Evolutionary conservation across 1,284 basidiomycete genomes (phyloP).

Genomic region (Malassezia slooffiae): DNA sequence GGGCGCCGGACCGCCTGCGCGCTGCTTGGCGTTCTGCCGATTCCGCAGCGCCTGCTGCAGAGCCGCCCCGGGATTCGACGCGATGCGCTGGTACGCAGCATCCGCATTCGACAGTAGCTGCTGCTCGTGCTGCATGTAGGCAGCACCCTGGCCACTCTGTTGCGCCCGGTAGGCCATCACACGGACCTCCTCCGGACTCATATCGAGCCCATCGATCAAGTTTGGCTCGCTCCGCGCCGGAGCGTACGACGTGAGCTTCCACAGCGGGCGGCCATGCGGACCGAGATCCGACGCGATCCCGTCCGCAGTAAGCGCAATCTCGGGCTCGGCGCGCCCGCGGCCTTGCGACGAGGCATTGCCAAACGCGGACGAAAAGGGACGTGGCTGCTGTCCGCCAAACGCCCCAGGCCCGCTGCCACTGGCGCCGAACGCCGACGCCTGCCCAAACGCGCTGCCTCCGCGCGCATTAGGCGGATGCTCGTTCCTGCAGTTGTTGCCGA

Average conservation of each 20-base stretch:
- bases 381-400: no score
- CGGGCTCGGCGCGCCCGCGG: constrained; percentile 7
- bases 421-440: background rate
- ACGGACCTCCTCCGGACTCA: constrained; percentile 13
- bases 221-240: constrained; percentile 15
- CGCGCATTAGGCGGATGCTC: constrained; percentile 6
- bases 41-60: constrained; percentile 9
- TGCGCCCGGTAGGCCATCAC: constrained; percentile 10
- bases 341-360: background rate
- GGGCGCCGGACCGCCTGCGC: background rate
- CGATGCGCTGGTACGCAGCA: constrained; percentile 5
- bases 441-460: constrained; percentile 6
- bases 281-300: constrained; percentile 12
- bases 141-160: constrained; percentile 4
- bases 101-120: constrained; percentile 1
- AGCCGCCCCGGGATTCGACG: constrained; percentile 1
- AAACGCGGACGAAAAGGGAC: constrained; percentile 4
- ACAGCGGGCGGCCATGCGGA: constrained; percentile 12
- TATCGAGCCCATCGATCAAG: constrained; percentile 10
- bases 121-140: constrained; percentile 11
- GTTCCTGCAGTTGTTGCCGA: constrained; percentile 13
- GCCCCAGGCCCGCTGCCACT: no score
- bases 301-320: constrained; percentile 10
- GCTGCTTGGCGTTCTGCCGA: constrained; percentile 1
- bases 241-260: constrained; percentile 10